Conservation (phyloP, 1,284 basidiomycete genomes). For the Malassezia sp. region DNA sequence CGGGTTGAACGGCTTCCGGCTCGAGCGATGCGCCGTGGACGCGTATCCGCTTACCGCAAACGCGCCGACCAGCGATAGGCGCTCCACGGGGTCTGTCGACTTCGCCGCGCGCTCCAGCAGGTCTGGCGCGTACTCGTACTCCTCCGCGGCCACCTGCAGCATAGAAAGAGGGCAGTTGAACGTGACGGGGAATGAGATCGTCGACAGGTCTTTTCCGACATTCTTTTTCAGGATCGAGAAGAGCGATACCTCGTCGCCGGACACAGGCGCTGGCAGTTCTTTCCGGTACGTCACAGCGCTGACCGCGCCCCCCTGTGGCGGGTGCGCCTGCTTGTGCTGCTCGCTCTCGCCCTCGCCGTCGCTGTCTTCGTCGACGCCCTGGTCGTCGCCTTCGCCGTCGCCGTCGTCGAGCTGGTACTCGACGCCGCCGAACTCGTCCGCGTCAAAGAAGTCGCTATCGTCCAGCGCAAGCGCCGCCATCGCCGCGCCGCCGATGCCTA, state of each 20-base stretch:
- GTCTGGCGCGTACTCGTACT: slow-evolving; percentile 44
- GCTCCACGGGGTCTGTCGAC: slow-evolving; percentile 32
- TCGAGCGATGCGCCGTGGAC: slow-evolving; percentile 38
- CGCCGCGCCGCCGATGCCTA: background rate
- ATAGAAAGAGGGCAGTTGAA: slow-evolving; percentile 46
- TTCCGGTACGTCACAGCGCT: slow-evolving; percentile 33
- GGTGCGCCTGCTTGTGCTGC: slow-evolving; percentile 11
- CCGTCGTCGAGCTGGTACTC: slow-evolving; percentile 16
- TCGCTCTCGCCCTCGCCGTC: slow-evolving; percentile 31
- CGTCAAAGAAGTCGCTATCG: slow-evolving; percentile 32
- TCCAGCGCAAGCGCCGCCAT: background rate
- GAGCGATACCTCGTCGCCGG: slow-evolving; percentile 71
- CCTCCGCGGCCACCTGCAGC: slow-evolving; percentile 42
- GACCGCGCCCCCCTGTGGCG: too few species aligned
- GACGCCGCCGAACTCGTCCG: slow-evolving; percentile 16
- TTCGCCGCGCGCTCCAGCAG: slow-evolving; percentile 39
- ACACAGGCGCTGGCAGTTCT: slow-evolving; percentile 54
- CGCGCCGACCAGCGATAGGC: slow-evolving; percentile 36
- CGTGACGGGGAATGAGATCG: slow-evolving; percentile 46
- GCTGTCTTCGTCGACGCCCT: slow-evolving; percentile 25
- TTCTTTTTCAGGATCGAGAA: slow-evolving; percentile 81
- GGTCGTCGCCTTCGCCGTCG: slow-evolving; percentile 27
- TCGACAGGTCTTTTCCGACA: slow-evolving; percentile 51
- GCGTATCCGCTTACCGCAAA: slow-evolving; percentile 43
- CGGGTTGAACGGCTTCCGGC: slow-evolving; percentile 46